Conservation (phyloP, 2,329 filamentous ascomycete species). For the Claviceps africana region DNA sequence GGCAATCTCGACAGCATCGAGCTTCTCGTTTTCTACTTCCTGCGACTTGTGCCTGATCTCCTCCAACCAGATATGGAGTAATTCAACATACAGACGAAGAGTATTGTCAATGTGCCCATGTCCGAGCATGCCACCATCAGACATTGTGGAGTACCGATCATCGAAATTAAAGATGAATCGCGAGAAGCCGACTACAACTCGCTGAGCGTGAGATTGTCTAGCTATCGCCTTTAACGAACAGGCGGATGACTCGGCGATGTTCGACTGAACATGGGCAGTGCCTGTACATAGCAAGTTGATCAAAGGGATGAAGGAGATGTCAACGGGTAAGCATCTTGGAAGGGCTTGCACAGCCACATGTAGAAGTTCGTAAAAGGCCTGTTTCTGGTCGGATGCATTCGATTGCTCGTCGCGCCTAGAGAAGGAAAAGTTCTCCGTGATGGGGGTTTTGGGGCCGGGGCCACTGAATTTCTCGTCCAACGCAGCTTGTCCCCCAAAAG, state of each 20-base stretch:
- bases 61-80: constrained; percentile 94
- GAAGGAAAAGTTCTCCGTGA: constrained; percentile 89
- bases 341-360: constrained; percentile 92
- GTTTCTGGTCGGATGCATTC: constrained; percentile 65
- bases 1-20: constrained; percentile 49
- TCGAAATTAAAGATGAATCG: constrained; percentile 98
- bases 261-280: constrained; percentile 84
- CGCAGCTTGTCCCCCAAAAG: constrained; percentile 90
- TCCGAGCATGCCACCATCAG: constrained; percentile 90
- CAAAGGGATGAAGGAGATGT: constrained; percentile 83
- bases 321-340: constrained; percentile 79
- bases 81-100: constrained; percentile 78
- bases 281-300: constrained; percentile 94
- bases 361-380: constrained; percentile 88
- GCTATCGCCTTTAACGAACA: constrained; percentile 93
- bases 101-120: constrained; percentile 92
- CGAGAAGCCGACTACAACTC: constrained; percentile 92
- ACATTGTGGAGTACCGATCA: constrained; percentile 93
- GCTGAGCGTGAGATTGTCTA: constrained; percentile 79
- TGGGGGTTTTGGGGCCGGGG: constrained; percentile 82
- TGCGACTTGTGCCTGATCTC: constrained; percentile 80
- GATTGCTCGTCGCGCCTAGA: constrained; percentile 65
- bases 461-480: constrained; percentile 89
- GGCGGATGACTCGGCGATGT: constrained; percentile 84
- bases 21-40: constrained; percentile 51